Percentiles rank a stretch among this genome's conserved stretches.
Evolutionary conservation across 2,329 filamentous ascomycete genomes (phyloP).

Genomic region (Aureobasidium sp.): DNA sequence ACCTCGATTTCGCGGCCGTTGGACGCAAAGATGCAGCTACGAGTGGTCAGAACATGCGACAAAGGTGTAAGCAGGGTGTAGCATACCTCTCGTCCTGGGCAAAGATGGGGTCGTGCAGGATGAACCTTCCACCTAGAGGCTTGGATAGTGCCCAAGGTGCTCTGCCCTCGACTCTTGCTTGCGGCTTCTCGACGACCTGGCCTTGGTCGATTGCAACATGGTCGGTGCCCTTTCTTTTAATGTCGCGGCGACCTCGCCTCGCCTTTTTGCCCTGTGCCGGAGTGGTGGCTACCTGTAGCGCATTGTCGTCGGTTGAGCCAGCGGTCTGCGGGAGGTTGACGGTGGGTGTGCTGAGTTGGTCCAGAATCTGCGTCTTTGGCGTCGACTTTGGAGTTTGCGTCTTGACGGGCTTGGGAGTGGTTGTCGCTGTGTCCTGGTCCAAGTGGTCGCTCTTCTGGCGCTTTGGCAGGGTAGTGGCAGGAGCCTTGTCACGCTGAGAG

Average conservation of each 20-base stretch:
- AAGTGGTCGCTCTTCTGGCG: slow-evolving; percentile 7
- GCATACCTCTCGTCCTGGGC: slow-evolving; percentile 49
- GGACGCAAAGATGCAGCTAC: slow-evolving; percentile 65
- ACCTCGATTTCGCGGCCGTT: slow-evolving; percentile 71
- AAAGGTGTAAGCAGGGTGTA: slow-evolving; percentile 30
- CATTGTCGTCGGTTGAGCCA: neutral
- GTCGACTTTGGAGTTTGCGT: slow-evolving; percentile 9
- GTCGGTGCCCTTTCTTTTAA: slow-evolving; percentile 7
- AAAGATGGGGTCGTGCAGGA: slow-evolving; percentile 51
- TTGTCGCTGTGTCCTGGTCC: neutral
- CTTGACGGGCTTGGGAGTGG: slow-evolving; percentile 8
- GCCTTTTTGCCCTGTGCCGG: neutral
- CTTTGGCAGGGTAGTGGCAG: slow-evolving; percentile 6
- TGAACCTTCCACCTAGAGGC: slow-evolving; percentile 49
- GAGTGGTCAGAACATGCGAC: slow-evolving; percentile 21
- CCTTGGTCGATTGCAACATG: slow-evolving; percentile 6
- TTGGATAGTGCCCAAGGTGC: slow-evolving; percentile 42
- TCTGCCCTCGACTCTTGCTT: slow-evolving; percentile 9
- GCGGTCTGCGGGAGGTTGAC: neutral
- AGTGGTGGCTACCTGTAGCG: slow-evolving; percentile 7
- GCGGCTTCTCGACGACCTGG: neutral
- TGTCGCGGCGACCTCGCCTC: neutral
- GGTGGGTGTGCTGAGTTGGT: neutral
- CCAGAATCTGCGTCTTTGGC: neutral
- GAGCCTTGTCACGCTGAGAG: slow-evolving; percentile 15